Evolutionary conservation across 2,329 filamentous ascomycete species (phyloP).

Genomic region (Alternaria postmessia): DNA sequence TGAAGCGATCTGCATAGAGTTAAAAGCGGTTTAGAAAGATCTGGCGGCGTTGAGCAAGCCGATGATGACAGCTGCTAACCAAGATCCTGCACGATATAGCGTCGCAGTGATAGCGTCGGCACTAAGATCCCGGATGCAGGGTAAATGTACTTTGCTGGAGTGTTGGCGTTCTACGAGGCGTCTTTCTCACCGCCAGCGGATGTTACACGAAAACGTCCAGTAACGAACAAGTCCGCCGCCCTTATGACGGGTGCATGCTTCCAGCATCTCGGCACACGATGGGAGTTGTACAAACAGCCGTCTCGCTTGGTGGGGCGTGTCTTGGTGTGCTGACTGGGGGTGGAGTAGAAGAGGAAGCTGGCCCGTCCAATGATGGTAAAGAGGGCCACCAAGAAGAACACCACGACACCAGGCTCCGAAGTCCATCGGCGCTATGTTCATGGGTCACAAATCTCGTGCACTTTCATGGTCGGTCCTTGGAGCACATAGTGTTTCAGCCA

Average conservation of each 20-base stretch:
- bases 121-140: slow-evolving; percentile 39
- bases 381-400: slow-evolving; percentile 4
- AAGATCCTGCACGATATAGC: slow-evolving; percentile 44
- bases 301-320: slow-evolving; percentile 28
- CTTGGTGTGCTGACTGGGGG: slow-evolving; percentile 26
- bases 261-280: slow-evolving; percentile 26
- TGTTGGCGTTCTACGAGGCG: slow-evolving; percentile 19
- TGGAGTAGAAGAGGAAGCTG: slow-evolving; percentile 5
- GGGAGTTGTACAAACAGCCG: slow-evolving; percentile 22
- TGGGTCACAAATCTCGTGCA: slow-evolving; percentile 26
- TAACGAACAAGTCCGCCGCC: slow-evolving; percentile 31
- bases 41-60: slow-evolving; percentile 33
- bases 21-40: slow-evolving; percentile 37
- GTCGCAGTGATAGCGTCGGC: slow-evolving; percentile 38
- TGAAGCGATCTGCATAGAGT: slow-evolving; percentile 38
- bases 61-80: slow-evolving; percentile 39
- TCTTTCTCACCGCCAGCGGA: slow-evolving; percentile 22
- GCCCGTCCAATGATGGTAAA: slow-evolving; percentile 25
- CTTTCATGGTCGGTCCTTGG: slow-evolving; percentile 13
- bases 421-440: slow-evolving; percentile 21
- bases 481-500: slow-evolving; percentile 27
- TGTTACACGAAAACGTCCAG: slow-evolving; percentile 20
- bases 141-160: slow-evolving; percentile 27
- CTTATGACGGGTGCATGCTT: slow-evolving; percentile 24
- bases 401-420: slow-evolving; percentile 7